Percentiles rank a stretch among this genome's conserved stretches.
Evolutionary conservation across 495 filamentous ascomycete species (phyloP).

Genomic region (Aspergillus bridgeri): DNA sequence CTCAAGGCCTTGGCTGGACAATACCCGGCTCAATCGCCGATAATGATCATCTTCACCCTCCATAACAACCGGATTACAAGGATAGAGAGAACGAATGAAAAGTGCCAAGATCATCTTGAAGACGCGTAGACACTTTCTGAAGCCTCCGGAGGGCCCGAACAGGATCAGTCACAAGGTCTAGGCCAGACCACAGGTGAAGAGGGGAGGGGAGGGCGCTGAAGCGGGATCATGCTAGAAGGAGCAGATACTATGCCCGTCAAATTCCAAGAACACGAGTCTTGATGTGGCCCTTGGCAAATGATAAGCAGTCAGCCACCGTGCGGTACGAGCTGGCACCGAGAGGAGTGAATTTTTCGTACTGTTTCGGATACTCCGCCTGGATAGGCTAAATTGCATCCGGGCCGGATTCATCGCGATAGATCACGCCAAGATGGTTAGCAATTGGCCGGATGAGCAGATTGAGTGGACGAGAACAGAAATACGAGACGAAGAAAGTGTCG

Average conservation of each 20-base stretch:
- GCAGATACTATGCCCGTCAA: neutral
- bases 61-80: neutral
- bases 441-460: neutral
- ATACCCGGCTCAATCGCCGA: neutral
- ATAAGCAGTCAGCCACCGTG: neutral
- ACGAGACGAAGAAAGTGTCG: neutral
- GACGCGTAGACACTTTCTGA: neutral
- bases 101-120: neutral
- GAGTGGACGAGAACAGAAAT: neutral
- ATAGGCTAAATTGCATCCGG: neutral
- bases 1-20: neutral
- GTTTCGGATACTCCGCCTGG: neutral
- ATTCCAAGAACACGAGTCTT: neutral
- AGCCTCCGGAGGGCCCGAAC: neutral
- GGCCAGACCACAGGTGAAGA: neutral
- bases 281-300: neutral
- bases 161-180: neutral
- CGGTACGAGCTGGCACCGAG: neutral
- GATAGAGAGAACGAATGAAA: neutral
- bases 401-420: neutral
- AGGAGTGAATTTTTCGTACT: neutral
- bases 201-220: neutral
- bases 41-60: neutral
- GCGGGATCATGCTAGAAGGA: neutral
- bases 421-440: neutral